phyloP scores from a whole-genome alignment of 148 eudicot genomes.

The Amaranthus cruentus region DNA sequence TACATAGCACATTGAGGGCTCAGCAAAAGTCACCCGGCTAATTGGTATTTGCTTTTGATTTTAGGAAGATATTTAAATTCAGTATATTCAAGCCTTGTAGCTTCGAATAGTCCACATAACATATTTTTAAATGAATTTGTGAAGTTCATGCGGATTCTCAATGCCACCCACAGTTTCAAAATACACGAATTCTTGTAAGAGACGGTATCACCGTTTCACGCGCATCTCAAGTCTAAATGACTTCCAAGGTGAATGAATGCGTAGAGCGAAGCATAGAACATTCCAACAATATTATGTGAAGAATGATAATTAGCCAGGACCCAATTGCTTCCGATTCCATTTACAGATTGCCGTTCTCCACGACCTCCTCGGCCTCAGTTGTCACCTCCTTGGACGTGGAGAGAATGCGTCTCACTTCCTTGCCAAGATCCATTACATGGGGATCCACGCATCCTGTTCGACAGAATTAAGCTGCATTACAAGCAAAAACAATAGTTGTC shows the following conservation, averaged over 20 bases:
- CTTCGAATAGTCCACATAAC: no score
- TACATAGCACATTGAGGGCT: no score
- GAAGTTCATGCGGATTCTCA: no score
- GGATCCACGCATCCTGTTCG: conserved; percentile 61
- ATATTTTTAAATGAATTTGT: no score
- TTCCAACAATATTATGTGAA: not conserved
- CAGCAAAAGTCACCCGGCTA: no score
- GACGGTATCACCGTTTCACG: no score
- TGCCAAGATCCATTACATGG: conserved; percentile 70
- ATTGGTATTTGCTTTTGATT: no score
- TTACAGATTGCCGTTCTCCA: conserved; percentile 4
- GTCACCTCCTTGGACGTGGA: conserved; percentile 21
- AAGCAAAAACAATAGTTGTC: not conserved
- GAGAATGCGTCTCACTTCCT: conserved; percentile 64
- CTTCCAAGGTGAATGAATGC: conserved; percentile 6
- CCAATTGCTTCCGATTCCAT: not conserved
- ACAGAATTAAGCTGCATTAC: not conserved
- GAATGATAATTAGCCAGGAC: not conserved
- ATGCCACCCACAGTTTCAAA: no score
- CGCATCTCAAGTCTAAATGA: not conserved
- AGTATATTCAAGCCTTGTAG: no score
- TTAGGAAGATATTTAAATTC: no score
- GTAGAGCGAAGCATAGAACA: not conserved
- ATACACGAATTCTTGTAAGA: no score
- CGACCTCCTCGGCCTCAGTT: not conserved